Evolutionary conservation across 2,329 filamentous ascomycete genomes (phyloP), one percentile per base, ranked within the genome.

Genomic region (Epichloe bromicola): DNA sequence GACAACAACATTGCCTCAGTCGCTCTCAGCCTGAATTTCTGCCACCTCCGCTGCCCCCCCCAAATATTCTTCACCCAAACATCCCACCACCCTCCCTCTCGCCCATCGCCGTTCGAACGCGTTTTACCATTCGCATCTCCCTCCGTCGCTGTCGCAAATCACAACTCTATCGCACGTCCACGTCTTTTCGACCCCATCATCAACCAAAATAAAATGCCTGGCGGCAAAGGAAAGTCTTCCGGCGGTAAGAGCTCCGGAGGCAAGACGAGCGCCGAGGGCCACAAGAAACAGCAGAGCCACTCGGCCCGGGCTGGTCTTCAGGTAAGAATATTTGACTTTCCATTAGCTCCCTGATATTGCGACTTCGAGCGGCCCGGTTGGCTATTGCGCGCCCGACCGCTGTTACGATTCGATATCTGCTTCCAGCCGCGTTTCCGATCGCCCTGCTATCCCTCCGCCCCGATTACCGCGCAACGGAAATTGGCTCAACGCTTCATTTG

Each of bases 251-350:
- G 74, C 67, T 78, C 85, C 53, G 87, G 87, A 62, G 86, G 87
- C 61, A 93, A 93, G 77, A 77, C 75, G 47, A 73, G 74, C 54
- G 72, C 65, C 63, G 83, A 83, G 59, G 79, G 78, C 51, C 74
- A 82, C 67, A 87, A 86, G 75, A 95, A 95, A 76, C 85, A 87
- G 66, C 87, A 94, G 74, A 95, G 93, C 74, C 90, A 95, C 76
- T 95, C 89, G 63, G 88, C 88, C 65, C 90, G 93, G 71, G 90
- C 90, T 68, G 90, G 90, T 67, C 80, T 96, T 61, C 90, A 96
- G 85, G 90, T 96, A 77, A 78, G 56, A 54, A 46, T 17, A 17
- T 8, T 8, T 40, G 19, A 39, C 74, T 64, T 52, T 45, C 51
- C 30, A 20, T 34, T 34, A 48, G 45, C 20, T 49, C 26, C 19